Evolutionary conservation across 2,329 filamentous ascomycete species (phyloP).

Genomic region (Sclerotiophoma versabilis): DNA sequence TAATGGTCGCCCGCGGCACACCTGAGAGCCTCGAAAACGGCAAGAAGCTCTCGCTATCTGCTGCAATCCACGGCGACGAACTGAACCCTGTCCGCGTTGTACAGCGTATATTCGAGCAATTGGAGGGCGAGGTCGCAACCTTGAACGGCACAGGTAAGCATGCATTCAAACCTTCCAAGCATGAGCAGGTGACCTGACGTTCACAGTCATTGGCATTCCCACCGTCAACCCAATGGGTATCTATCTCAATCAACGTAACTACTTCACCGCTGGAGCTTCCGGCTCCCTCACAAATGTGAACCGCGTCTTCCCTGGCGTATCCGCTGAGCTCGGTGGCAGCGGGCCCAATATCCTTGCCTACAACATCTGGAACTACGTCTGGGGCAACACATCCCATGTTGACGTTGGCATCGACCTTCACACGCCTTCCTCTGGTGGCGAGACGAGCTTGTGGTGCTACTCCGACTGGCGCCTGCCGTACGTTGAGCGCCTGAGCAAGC

Average conservation of each 20-base stretch:
- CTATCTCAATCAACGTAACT: constrained; percentile 50
- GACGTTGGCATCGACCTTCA: constrained; percentile 51
- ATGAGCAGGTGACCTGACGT: constrained; percentile 9
- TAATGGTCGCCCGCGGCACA: constrained; percentile 49
- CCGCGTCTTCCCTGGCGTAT: constrained; percentile 43
- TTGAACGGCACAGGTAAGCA: constrained; percentile 47
- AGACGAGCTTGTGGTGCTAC: constrained; percentile 51
- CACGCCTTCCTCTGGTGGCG: constrained; percentile 47
- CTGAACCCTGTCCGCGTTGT: constrained; percentile 49
- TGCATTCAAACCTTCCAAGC: neutral
- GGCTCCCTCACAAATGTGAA: constrained; percentile 48
- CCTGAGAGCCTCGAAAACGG: constrained; percentile 46
- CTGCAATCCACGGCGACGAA: constrained; percentile 51
- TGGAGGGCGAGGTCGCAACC: constrained; percentile 36
- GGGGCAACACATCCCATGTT: constrained; percentile 52
- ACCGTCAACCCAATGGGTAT: constrained; percentile 51
- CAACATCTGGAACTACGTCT: constrained; percentile 49
- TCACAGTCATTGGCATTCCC: constrained; percentile 47
- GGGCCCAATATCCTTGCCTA: constrained; percentile 39
- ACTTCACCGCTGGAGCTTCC: constrained; percentile 41
- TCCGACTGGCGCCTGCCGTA: constrained; percentile 48
- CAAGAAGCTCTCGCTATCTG: constrained; percentile 48
- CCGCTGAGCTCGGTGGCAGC: constrained; percentile 34
- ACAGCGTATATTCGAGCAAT: constrained; percentile 45
- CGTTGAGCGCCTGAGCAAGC: constrained; percentile 50